phyloP scores from a whole-genome alignment of 2,329 filamentous ascomycete genomes.

The Fusarium sp. region DNA sequence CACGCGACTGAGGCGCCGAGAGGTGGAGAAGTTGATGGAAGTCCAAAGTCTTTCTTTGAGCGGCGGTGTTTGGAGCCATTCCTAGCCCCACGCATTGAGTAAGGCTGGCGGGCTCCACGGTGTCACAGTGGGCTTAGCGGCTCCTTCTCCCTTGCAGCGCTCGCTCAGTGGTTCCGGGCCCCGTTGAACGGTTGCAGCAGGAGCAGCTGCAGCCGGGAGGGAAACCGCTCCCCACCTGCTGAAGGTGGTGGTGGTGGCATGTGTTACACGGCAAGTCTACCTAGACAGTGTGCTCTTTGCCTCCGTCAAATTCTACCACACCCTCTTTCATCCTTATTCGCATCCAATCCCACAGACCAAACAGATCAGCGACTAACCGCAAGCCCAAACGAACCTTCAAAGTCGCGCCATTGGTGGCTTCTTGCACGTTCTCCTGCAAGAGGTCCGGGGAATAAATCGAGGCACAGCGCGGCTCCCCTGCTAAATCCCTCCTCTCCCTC shows the following conservation, averaged over 20 bases:
- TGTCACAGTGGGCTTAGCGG: slow-evolving; percentile 34
- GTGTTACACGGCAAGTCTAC: background rate
- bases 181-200: slow-evolving; percentile 10
- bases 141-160: slow-evolving; percentile 5
- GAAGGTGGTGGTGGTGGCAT: background rate
- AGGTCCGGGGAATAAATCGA: slow-evolving; percentile 15
- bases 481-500: slow-evolving; percentile 18
- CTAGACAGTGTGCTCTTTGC: background rate
- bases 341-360: background rate
- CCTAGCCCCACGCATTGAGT: slow-evolving; percentile 27
- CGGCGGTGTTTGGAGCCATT: background rate
- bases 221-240: background rate
- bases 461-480: slow-evolving; percentile 12
- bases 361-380: background rate
- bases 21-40: slow-evolving; percentile 33
- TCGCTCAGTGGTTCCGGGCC: background rate
- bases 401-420: slow-evolving; percentile 26
- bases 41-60: slow-evolving; percentile 8
- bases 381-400: background rate
- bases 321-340: background rate
- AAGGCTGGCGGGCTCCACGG: slow-evolving; percentile 22
- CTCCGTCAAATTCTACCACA: background rate
- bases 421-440: slow-evolving; percentile 13
- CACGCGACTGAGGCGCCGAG: slow-evolving; percentile 29
- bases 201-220: slow-evolving; percentile 10